Evolutionary conservation across 768 basidiomycete genomes (phyloP).

Genomic region (Leccinum obscurum): DNA sequence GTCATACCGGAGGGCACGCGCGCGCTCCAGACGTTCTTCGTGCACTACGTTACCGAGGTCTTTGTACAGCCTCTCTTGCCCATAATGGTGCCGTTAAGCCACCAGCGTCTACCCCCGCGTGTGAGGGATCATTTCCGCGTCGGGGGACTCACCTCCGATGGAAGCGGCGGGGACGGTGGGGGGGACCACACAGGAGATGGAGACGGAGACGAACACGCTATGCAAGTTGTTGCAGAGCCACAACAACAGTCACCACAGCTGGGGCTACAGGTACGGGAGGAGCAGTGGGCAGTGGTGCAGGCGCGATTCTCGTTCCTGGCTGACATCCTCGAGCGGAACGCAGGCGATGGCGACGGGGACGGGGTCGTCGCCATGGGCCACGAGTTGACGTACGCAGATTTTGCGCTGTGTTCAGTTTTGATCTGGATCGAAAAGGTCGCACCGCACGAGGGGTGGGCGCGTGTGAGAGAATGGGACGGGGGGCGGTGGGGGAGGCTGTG

Average conservation of each 20-base stretch:
- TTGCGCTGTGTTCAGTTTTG: slow-evolving; percentile 67
- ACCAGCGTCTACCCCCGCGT: slow-evolving; percentile 57
- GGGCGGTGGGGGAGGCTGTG: slow-evolving; percentile 66
- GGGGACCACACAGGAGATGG: not conserved
- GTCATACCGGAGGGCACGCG: slow-evolving; percentile 71
- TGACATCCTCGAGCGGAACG: slow-evolving; percentile 65
- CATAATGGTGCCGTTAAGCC: slow-evolving; percentile 69
- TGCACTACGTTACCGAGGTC: slow-evolving; percentile 65
- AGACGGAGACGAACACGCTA: not conserved
- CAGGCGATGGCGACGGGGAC: slow-evolving; percentile 59
- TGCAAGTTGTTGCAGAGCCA: not conserved
- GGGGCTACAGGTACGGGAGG: slow-evolving; percentile 49
- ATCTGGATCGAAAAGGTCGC: slow-evolving; percentile 76
- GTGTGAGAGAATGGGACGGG: slow-evolving; percentile 67
- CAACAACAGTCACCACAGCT: slow-evolving; percentile 1
- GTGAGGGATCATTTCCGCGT: slow-evolving; percentile 50
- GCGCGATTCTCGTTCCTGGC: slow-evolving; percentile 69
- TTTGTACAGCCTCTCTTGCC: slow-evolving; percentile 65
- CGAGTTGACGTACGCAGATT: slow-evolving; percentile 71
- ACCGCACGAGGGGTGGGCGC: slow-evolving; percentile 71
- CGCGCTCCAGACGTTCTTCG: slow-evolving; percentile 67
- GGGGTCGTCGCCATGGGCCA: slow-evolving; percentile 64
- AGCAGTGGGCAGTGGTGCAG: slow-evolving; percentile 62
- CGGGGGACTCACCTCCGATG: not conserved
- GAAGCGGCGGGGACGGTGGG: not conserved